phyloP scores from a whole-genome alignment of 2,329 filamentous ascomycete genomes.

The Chrysoporthe deuterocubensis region DNA sequence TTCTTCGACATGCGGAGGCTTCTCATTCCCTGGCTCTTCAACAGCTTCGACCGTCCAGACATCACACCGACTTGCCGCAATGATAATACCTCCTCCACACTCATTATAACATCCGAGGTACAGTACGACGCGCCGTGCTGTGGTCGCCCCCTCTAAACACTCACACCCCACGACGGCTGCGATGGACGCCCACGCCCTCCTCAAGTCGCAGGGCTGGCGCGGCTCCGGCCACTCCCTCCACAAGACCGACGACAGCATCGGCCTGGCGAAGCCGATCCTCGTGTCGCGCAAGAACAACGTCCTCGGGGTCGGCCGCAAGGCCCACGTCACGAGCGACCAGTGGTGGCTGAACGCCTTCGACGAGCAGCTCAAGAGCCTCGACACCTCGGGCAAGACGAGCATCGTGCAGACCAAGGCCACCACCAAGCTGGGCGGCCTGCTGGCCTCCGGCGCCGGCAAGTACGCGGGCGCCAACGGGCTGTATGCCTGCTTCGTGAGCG shows the following conservation, averaged over 20 bases:
- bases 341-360: conserved; percentile 99
- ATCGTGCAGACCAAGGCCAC: conserved; percentile 56
- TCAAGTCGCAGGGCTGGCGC: conserved; percentile 87
- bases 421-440: conserved; percentile 55
- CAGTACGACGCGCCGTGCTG: conserved; percentile 17
- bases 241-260: conserved; percentile 70
- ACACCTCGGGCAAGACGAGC: conserved; percentile 61
- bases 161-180: background rate
- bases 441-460: conserved; percentile 57
- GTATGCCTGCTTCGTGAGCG: conserved; percentile 84
- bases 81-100: background rate
- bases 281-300: conserved; percentile 82
- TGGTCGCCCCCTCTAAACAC: background rate
- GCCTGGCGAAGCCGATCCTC: conserved; percentile 81
- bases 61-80: conserved; percentile 6
- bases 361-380: conserved; percentile 81
- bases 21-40: conserved; percentile 1
- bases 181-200: conserved; percentile 86
- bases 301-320: conserved; percentile 79
- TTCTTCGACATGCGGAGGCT: conserved; percentile 13
- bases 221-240: conserved; percentile 89
- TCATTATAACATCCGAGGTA: background rate
- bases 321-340: conserved; percentile 72
- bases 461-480: conserved; percentile 68
- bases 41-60: background rate